These are phyloP conservation scores for Epichloe uncinata DNA, from an alignment of 2,329 filamentous ascomycete genomes.

Conservation along the genomic window DNA sequence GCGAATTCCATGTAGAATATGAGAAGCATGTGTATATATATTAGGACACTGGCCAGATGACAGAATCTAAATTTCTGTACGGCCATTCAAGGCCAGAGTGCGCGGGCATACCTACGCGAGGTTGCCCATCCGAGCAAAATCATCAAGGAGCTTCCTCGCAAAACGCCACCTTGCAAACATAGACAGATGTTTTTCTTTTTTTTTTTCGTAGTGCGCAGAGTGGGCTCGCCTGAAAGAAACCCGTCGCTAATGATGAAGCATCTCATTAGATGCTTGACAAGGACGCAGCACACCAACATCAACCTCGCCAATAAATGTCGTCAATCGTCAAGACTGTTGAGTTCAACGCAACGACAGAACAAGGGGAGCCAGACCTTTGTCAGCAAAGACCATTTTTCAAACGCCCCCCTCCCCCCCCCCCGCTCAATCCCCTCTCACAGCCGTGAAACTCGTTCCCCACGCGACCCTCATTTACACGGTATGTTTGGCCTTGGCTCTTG, in stretches of 20 bases:
- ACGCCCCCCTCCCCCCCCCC: conserved; percentile 7
- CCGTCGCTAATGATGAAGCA: not conserved
- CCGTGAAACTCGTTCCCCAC: not conserved
- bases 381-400: conserved; percentile 13
- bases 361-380: not conserved
- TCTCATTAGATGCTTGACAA: not conserved
- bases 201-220: not conserved
- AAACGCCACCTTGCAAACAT: conserved; percentile 20
- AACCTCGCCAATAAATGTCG: not conserved
- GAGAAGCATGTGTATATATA: not conserved
- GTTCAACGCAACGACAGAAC: not conserved
- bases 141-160: conserved; percentile 14
- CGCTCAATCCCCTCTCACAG: not conserved
- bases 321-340: not conserved
- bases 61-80: conserved; percentile 13
- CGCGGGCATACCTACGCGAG: not conserved
- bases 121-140: not conserved
- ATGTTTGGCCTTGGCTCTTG: conserved; percentile 90
- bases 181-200: not conserved
- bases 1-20: conserved; percentile 1
- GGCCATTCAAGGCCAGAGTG: conserved; percentile 5
- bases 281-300: not conserved
- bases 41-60: conserved; percentile 2
- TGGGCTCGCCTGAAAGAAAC: not conserved
- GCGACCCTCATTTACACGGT: conserved; percentile 44